phyloP scores from a whole-genome alignment of 345 rosid genomes.

The Firmiana major region DNA sequence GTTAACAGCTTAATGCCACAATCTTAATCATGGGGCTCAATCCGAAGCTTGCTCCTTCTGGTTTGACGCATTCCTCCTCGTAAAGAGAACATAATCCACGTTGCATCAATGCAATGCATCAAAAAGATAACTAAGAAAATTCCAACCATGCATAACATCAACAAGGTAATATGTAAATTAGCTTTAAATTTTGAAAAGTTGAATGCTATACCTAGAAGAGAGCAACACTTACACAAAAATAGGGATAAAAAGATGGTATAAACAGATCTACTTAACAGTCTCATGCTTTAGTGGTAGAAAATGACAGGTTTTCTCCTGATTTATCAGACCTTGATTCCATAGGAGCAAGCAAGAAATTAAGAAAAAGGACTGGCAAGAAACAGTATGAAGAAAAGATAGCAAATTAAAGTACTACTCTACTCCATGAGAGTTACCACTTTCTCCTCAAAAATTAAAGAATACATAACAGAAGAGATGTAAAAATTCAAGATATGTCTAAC shows the following conservation, averaged over 20 bases:
- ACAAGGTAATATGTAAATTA: neutral
- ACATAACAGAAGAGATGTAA: neutral
- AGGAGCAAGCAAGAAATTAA: neutral
- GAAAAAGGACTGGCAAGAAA: neutral
- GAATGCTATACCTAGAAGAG: neutral
- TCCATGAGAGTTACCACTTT: neutral
- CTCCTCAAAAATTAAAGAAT: neutral
- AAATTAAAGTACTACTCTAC: neutral
- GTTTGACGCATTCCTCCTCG: neutral
- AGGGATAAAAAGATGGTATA: neutral
- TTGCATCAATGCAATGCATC: neutral
- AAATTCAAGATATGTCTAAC: neutral
- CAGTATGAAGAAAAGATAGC: neutral
- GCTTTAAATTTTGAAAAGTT: neutral
- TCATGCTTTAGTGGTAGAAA: neutral
- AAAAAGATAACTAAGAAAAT: neutral
- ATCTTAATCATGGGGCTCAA: neutral
- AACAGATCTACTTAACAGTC: neutral
- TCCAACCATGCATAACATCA: neutral
- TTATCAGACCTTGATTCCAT: neutral
- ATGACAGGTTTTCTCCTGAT: neutral
- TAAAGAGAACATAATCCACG: neutral
- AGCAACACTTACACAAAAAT: neutral
- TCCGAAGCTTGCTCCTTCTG: neutral
- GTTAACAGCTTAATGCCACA: neutral